A percentile compares a stretch with the other conserved stretches of the same genome.
Evolutionary conservation across 129 eudicot genomes (phyloP).

Genomic region (Flaveria sonorensis): DNA sequence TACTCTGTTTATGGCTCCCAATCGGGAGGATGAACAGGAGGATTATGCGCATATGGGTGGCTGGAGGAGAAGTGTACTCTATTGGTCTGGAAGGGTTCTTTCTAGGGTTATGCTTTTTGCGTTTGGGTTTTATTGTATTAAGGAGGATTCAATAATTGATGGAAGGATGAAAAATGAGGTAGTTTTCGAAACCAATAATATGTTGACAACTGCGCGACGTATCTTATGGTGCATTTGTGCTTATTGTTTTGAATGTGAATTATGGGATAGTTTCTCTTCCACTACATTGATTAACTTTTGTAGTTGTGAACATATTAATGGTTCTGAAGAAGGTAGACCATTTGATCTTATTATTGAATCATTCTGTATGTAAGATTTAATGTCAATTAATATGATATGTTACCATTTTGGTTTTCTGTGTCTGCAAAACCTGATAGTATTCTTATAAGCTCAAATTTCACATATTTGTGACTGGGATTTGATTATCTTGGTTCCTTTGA

Average conservation of each 20-base stretch:
- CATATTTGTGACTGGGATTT: neutral
- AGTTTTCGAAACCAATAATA: neutral
- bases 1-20: constrained; percentile 58
- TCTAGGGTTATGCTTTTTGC: constrained; percentile 69
- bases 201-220: too few relatives aligned
- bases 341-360: neutral
- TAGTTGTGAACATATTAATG: too few relatives aligned
- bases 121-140: constrained; percentile 75
- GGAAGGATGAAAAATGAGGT: constrained; percentile 44
- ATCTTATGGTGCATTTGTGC: too few relatives aligned
- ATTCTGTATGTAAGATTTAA: too few relatives aligned
- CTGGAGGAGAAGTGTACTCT: constrained; percentile 68
- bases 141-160: constrained; percentile 21
- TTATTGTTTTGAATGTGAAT: too few relatives aligned
- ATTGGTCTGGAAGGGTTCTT: constrained; percentile 59
- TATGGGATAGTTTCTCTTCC: too few relatives aligned
- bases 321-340: too few relatives aligned
- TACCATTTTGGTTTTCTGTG: neutral
- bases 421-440: neutral
- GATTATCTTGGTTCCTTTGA: too few relatives aligned
- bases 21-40: constrained; percentile 70
- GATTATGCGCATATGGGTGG: constrained; percentile 84
- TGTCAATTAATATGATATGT: neutral
- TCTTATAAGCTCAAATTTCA: neutral
- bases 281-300: too few relatives aligned